These are phyloP conservation scores for Exobasidium rhododendri DNA, from an alignment of 1,284 basidiomycete genomes.

Conservation along the genomic window DNA sequence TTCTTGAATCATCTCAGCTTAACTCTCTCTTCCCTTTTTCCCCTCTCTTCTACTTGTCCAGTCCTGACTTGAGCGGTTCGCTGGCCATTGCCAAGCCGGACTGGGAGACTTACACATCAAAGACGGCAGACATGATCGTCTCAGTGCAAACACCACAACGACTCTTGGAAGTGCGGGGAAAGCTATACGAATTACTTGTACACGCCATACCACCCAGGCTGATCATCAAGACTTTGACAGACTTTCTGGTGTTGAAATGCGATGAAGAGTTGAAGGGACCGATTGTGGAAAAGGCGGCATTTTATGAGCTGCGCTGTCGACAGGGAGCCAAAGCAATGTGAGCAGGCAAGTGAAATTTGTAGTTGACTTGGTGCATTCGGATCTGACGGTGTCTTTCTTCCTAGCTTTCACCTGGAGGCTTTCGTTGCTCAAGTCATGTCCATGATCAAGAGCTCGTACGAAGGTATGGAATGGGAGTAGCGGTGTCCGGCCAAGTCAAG, in stretches of 20 bases:
- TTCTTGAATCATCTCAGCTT: neutral
- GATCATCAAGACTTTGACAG: conserved; percentile 60
- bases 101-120: conserved; percentile 96
- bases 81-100: conserved; percentile 82
- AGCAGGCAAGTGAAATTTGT: neutral
- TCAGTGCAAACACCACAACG: conserved; percentile 85
- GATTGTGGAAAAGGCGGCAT: conserved; percentile 64
- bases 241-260: conserved; percentile 72
- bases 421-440: conserved; percentile 53
- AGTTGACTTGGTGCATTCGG: neutral
- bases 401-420: conserved; percentile 49
- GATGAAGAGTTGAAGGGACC: conserved; percentile 60
- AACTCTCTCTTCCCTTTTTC: conserved; percentile 10
- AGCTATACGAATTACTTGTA: conserved; percentile 90
- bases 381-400: neutral
- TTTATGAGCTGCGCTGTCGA: conserved; percentile 63
- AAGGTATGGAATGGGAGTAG: conserved; percentile 16
- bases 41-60: conserved; percentile 14
- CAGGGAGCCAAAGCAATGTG: conserved; percentile 39
- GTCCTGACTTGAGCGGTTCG: conserved; percentile 59
- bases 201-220: conserved; percentile 93
- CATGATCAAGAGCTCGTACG: conserved; percentile 37
- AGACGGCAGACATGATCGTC: conserved; percentile 90
- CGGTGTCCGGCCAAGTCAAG: too few relatives aligned
- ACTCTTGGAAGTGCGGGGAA: conserved; percentile 84